Percentiles rank a stretch among this genome's conserved stretches.
Evolutionary conservation across 2,329 filamentous ascomycete species (phyloP).

Genomic region (Acarospora socialis): DNA sequence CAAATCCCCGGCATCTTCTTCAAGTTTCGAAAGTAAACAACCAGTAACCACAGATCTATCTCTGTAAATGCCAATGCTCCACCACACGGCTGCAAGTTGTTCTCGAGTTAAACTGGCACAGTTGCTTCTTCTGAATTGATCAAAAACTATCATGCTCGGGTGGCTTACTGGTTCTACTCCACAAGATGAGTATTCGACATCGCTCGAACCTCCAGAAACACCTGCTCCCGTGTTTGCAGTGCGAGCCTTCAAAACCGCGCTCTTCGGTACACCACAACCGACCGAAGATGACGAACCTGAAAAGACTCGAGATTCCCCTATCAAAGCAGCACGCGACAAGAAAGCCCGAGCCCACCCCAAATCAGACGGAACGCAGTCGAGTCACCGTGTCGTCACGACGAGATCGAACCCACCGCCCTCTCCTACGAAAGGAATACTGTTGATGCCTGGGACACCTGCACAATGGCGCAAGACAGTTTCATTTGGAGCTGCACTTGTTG

Average conservation of each 20-base stretch:
- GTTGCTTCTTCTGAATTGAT: too few relatives aligned
- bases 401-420: slow-evolving; percentile 24
- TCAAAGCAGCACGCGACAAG: background rate
- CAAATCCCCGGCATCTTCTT: too few relatives aligned
- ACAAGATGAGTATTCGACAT: slow-evolving; percentile 3
- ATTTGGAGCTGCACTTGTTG: too few relatives aligned
- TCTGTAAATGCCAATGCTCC: too few relatives aligned
- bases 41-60: too few relatives aligned
- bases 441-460: slow-evolving; percentile 45
- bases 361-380: slow-evolving; percentile 2
- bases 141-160: slow-evolving; percentile 12
- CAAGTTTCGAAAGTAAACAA: too few relatives aligned
- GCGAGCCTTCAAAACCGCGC: slow-evolving; percentile 49
- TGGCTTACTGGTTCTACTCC: slow-evolving; percentile 11
- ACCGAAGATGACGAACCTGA: too few relatives aligned
- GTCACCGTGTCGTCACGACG: slow-evolving; percentile 5
- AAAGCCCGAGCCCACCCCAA: background rate
- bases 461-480: slow-evolving; percentile 47
- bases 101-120: too few relatives aligned
- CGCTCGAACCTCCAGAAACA: slow-evolving; percentile 44
- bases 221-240: slow-evolving; percentile 53
- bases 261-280: slow-evolving; percentile 50
- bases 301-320: too few relatives aligned
- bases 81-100: too few relatives aligned
- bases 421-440: slow-evolving; percentile 48